Evolutionary conservation across 2,329 filamentous ascomycete genomes (phyloP), one percentile per base, ranked within the genome.

Genomic region (Hypomyces rosellus): DNA sequence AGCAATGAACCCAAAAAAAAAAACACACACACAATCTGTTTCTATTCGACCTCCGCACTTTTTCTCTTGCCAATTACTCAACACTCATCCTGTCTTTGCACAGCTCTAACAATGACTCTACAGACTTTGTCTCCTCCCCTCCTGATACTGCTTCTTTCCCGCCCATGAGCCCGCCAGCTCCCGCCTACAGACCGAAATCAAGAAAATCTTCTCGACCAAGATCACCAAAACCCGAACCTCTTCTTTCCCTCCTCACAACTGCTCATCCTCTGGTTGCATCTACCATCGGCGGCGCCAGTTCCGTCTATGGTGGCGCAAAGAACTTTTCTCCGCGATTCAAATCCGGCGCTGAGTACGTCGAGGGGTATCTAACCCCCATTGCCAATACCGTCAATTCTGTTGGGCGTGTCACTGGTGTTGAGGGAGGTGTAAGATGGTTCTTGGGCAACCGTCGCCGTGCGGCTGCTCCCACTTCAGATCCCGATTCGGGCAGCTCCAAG

Each of bases 251-350:
- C 1, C 79, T 97, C 18, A 95, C 90, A 0, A 91, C 89, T 2
- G 88, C 88, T 1, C 90, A 96, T 63, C 92, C 92, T 1, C 75
- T 95, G 54, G 79, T 96, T 14, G 89, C 88, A 9, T 89, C 83
- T 25, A 89, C 90, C 0, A 91, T 95, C 59, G 89, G 88, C 57
- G 84, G 85, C 47, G 92, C 90, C 0, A 80, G 92, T 7, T 89
- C 87, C 1, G 89, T 88, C 1, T 97, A 97, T 65, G 85, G 86
- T 25, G 85, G 80, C 3, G 90, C 88, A 11, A 96, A 97, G 69
- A 89, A 91, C 58, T 95, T 92, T 61, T 95, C 89, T 1, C 90
- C 92, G 0, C 81, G 87, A 2, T 89, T 96, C 64, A 90, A 88
- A 66, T 87, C 88, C n/a, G 82, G 90, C 54, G 92, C 89, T 45